Evolutionary conservation across 306 rosid genomes (phyloP).

Genomic region (Inga oerstediana): DNA sequence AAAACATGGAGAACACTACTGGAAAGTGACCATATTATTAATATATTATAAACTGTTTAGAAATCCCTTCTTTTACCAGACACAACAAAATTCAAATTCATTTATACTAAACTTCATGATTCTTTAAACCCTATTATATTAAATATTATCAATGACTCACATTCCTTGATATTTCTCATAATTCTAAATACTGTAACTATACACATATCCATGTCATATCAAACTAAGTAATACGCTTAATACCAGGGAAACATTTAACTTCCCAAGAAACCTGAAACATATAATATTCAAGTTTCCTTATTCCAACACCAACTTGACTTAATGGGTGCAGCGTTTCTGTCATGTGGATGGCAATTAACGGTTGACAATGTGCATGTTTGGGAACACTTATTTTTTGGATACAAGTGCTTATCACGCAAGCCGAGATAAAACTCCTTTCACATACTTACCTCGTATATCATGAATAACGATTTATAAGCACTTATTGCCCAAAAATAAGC

Average conservation of each 20-base stretch:
- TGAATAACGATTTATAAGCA: no score
- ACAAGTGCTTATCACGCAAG: no score
- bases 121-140: background rate
- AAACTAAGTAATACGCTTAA: background rate
- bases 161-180: background rate
- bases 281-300: background rate
- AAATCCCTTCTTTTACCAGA: background rate
- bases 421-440: no score
- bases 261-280: background rate
- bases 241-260: background rate
- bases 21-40: background rate
- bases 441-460: no score
- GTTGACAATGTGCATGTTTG: no score
- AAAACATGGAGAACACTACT: background rate
- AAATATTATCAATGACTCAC: background rate
- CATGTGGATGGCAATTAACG: slow-evolving; percentile 6
- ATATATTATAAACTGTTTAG: background rate
- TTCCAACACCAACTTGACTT: background rate
- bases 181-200: background rate
- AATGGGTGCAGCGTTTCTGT: slow-evolving; percentile 19
- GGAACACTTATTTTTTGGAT: no score
- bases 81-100: background rate
- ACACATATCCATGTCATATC: background rate
- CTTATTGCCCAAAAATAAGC: no score
- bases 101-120: background rate